Conservation (phyloP, 495 filamentous ascomycete genomes). For the Pseudomonodictys pantanalensis region DNA sequence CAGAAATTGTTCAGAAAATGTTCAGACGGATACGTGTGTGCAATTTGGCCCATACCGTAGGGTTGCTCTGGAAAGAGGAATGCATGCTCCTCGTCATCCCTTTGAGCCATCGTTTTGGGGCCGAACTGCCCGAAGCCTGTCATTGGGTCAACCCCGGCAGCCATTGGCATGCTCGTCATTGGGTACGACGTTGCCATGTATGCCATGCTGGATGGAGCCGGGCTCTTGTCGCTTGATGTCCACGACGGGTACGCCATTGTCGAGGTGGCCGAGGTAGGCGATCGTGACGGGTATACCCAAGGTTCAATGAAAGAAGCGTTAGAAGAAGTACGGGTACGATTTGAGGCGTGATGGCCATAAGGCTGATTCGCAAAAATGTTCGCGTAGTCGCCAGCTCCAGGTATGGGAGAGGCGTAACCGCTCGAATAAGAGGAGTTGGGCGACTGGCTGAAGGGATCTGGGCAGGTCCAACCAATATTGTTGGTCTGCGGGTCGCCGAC, state of each 20-base stretch:
- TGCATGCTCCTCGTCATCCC: constrained; percentile 31
- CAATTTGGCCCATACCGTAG: constrained; percentile 31
- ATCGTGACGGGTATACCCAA: constrained; percentile 29
- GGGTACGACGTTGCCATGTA: constrained; percentile 20
- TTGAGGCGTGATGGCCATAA: constrained; percentile 15
- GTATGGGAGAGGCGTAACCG: constrained; percentile 33
- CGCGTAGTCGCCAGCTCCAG: constrained; percentile 17
- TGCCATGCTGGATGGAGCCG: constrained; percentile 1
- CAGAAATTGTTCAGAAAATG: constrained; percentile 47
- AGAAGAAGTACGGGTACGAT: constrained; percentile 33
- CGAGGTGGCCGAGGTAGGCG: constrained; percentile 31
- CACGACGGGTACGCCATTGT: constrained; percentile 30
- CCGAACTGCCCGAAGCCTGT: constrained; percentile 18
- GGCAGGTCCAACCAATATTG: constrained; percentile 12
- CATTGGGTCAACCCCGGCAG: constrained; percentile 20
- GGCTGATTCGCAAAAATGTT: constrained; percentile 28
- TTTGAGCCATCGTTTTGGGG: constrained; percentile 26
- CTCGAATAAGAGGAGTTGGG: constrained; percentile 33
- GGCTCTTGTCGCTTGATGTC: constrained; percentile 28
- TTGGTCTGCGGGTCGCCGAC: constrained; percentile 3
- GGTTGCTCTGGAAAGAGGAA: constrained; percentile 32
- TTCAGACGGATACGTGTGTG: constrained; percentile 28
- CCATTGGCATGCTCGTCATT: constrained; percentile 13
- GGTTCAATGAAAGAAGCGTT: constrained; percentile 33
- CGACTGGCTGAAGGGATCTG: constrained; percentile 26